These are phyloP conservation scores for Apophysomyces variabilis DNA, from an alignment of 371 early-diverging fungal genomes.

Conservation along the genomic window DNA sequence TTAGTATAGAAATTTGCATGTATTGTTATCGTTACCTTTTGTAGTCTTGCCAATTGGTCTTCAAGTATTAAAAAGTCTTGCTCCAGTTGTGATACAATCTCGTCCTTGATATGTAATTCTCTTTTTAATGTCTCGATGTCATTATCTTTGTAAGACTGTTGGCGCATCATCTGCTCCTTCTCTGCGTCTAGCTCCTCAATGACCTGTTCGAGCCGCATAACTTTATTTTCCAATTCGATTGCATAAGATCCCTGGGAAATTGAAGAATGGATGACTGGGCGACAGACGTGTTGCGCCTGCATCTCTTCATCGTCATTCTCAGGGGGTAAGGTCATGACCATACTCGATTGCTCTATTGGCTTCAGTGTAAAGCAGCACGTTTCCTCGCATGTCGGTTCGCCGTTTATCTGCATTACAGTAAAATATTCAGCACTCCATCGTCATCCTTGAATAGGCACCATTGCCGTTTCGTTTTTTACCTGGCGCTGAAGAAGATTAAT, in stretches of 20 bases:
- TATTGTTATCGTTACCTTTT: conserved; percentile 36
- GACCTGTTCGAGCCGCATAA: conserved; percentile 38
- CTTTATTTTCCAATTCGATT: conserved; percentile 48
- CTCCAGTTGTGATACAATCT: conserved; percentile 55
- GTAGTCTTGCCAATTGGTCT: conserved; percentile 48
- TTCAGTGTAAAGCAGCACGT: conserved; percentile 54
- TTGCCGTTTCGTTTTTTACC: conserved; percentile 19
- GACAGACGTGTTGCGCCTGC: conserved; percentile 56
- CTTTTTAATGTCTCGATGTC: conserved; percentile 53
- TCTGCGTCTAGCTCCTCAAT: conserved; percentile 49
- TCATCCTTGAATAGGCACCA: too few relatives aligned
- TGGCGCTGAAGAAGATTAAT: conserved; percentile 57
- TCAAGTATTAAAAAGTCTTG: conserved; percentile 53
- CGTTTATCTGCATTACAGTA: conserved; percentile 36
- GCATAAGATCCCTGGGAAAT: conserved; percentile 54
- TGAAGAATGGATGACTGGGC: conserved; percentile 52
- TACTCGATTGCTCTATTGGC: conserved; percentile 50
- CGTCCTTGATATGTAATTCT: conserved; percentile 53
- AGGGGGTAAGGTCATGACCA: conserved; percentile 55
- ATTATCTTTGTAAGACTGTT: conserved; percentile 44
- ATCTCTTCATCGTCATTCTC: conserved; percentile 33
- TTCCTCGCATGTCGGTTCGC: conserved; percentile 49
- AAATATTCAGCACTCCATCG: too few relatives aligned
- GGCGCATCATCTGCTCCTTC: conserved; percentile 40
- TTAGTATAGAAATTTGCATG: too few relatives aligned